These are phyloP conservation scores for Chytriomyces hyalinus DNA, from an alignment of 192 early-diverging fungal species.

Conservation along the genomic window DNA sequence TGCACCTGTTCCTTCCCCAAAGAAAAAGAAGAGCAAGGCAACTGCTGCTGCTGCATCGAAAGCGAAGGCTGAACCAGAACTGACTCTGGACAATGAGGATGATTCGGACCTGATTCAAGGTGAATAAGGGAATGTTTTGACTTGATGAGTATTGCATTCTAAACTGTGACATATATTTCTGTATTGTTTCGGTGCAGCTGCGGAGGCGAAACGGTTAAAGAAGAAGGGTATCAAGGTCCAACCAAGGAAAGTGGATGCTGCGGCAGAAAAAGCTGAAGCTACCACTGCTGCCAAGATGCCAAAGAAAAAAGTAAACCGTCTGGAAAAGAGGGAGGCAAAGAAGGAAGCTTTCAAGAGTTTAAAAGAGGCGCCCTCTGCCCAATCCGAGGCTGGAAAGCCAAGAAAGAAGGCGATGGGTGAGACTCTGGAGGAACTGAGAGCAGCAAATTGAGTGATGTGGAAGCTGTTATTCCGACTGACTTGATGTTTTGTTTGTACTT, in stretches of 20 bases:
- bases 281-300: slow-evolving; percentile 2
- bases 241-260: slow-evolving; percentile 12
- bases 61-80: slow-evolving; percentile 30
- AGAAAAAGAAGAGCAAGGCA: slow-evolving; percentile 44
- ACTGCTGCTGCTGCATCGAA: slow-evolving; percentile 8
- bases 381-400: slow-evolving; percentile 24
- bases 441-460: neutral
- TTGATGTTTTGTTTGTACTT: too few relatives aligned
- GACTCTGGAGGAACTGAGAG: slow-evolving; percentile 24
- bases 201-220: slow-evolving; percentile 47
- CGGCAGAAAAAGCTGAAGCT: neutral
- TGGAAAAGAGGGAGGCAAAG: slow-evolving; percentile 44
- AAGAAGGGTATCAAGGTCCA: slow-evolving; percentile 51
- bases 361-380: slow-evolving; percentile 28
- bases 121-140: neutral
- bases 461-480: too few relatives aligned
- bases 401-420: slow-evolving; percentile 26
- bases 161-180: neutral
- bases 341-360: slow-evolving; percentile 41
- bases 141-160: neutral
- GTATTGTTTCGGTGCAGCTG: slow-evolving; percentile 30
- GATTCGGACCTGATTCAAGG: slow-evolving; percentile 64
- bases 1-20: slow-evolving; percentile 41
- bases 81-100: slow-evolving; percentile 64
- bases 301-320: slow-evolving; percentile 40